Base-by-base conservation (phyloP, 192 early-diverging fungal species). In the Backusella australiensis region DNA sequence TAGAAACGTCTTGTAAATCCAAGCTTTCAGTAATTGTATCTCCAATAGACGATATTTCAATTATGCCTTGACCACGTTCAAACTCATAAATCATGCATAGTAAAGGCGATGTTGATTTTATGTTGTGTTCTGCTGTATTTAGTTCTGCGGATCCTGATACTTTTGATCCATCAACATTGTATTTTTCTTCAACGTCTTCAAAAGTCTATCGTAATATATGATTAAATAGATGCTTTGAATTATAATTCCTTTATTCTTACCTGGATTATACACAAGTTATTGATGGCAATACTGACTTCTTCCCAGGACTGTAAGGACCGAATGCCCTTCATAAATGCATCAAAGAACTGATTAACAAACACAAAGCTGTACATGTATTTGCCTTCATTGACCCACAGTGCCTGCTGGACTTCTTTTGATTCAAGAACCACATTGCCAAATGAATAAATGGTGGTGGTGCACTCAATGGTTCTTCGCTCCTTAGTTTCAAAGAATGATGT, bases 281-380 rank as follows among this genome's bases (percentile, higher is more conserved):
- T 72, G 17, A 88, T 67, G 1, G 87, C 85, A n/a, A 82, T 72
- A 52, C 85, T 79, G 6, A 86, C 80, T 69, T 88, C 81, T 11
- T 82, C 85, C 75, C 75, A 77, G 0, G 81, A 79, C 6, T 75
- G 80, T 14, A 88, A 69, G 3, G 74, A 75, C 29, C 74, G 76
- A 42, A 88, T 81, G 12, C 87, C 83, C 41, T 83, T 85, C 76
- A 88, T 73, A 42, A 86, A 88, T 6, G 83, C 80, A 32, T 83
- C 78, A 75, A 88, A 86, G 78, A 88, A 88, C 53, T 84, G 87
- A 68, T 86, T 88, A 36, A 86, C 81, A 81, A 81, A 83, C 12
- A 78, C 77, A 78, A 88, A 88, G 53, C 73, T 82, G 23, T 83
- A 83, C 35, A 81, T 68, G 74, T 81, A 78, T 34, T 76, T 77